These are phyloP conservation scores for Leccinum holopus DNA, from an alignment of 1,284 basidiomycete genomes.

Conservation along the genomic window DNA sequence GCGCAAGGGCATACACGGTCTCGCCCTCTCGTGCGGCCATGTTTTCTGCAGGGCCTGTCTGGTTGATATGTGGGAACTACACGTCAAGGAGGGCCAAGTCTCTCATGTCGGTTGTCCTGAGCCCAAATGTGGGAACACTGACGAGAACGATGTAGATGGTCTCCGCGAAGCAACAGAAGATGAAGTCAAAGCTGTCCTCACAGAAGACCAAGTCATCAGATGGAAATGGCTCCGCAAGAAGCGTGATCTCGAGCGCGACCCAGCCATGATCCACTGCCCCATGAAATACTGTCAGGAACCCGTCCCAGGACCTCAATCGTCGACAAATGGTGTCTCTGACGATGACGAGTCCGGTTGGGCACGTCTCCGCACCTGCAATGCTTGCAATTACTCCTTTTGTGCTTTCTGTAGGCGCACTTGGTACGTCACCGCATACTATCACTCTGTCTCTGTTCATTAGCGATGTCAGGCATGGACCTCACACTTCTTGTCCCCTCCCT, in stretches of 20 bases:
- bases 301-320: slow-evolving; percentile 58
- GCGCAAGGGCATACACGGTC: slow-evolving; percentile 66
- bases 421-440: slow-evolving; percentile 37
- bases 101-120: slow-evolving; percentile 71
- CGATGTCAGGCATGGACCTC: slow-evolving; percentile 66
- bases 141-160: slow-evolving; percentile 22
- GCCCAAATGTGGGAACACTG: slow-evolving; percentile 66
- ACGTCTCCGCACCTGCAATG: slow-evolving; percentile 62
- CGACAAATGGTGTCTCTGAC: slow-evolving; percentile 23
- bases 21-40: slow-evolving; percentile 63
- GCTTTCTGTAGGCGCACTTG: slow-evolving; percentile 73
- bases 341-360: slow-evolving; percentile 62
- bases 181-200: slow-evolving; percentile 68
- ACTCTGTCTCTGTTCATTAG: slow-evolving; percentile 1
- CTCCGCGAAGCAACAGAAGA: slow-evolving; percentile 59
- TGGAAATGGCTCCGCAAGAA: slow-evolving; percentile 77
- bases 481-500: slow-evolving; percentile 62
- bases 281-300: slow-evolving; percentile 69
- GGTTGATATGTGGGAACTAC: slow-evolving; percentile 70
- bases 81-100: slow-evolving; percentile 72
- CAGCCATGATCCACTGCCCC: slow-evolving; percentile 73
- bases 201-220: slow-evolving; percentile 57
- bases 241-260: slow-evolving; percentile 69
- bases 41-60: slow-evolving; percentile 74
- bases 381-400: slow-evolving; percentile 71